phyloP scores from a whole-genome alignment of 371 early-diverging fungal genomes.

The Mucor sp. region DNA sequence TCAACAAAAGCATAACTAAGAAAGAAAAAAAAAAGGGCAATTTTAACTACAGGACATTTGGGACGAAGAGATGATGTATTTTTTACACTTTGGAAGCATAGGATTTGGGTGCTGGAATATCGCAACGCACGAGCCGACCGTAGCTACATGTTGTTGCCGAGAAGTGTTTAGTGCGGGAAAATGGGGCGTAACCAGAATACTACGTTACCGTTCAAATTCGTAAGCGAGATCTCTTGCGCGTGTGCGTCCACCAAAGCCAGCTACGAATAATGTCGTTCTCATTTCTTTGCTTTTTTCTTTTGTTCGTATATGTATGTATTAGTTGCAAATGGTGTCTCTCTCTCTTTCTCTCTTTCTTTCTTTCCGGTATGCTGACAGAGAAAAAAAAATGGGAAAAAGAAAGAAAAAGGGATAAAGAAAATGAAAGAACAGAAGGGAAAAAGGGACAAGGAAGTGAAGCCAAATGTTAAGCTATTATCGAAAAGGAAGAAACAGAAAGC shows the following conservation, averaged over 20 bases:
- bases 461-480: neutral
- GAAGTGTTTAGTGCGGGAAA: conserved; percentile 2
- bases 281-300: conserved; percentile 11
- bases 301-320: no score
- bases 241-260: conserved; percentile 71
- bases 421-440: conserved; percentile 4
- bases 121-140: conserved; percentile 81
- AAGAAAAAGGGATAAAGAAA: conserved; percentile 3
- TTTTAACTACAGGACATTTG: neutral
- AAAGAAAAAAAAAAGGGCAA: neutral
- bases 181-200: neutral
- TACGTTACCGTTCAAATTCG: conserved; percentile 78
- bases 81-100: conserved; percentile 67
- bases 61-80: neutral
- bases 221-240: conserved; percentile 82
- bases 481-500: neutral
- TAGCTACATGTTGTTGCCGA: conserved; percentile 49
- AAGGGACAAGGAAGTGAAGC: neutral
- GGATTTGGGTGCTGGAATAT: conserved; percentile 79
- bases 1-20: conserved; percentile 90
- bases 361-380: neutral
- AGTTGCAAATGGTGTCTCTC: neutral
- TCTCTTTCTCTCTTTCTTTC: neutral
- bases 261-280: conserved; percentile 69
- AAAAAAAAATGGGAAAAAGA: neutral